These are phyloP conservation scores for Micractinium conductrix DNA, from an alignment of 139 green algal genomes.

Conservation along the genomic window DNA sequence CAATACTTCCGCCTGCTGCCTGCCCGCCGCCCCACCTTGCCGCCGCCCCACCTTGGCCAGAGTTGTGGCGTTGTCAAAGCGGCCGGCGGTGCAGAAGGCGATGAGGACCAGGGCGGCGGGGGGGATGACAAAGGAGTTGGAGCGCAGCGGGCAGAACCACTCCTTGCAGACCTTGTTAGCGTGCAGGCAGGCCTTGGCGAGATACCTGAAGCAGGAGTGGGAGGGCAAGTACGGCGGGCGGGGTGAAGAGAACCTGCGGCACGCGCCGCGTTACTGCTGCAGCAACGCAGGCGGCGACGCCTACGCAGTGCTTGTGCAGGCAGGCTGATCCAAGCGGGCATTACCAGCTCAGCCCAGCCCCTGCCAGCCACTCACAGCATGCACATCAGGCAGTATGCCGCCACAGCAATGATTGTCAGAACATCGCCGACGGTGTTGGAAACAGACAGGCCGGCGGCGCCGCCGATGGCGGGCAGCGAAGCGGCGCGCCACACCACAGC, in stretches of 20 bases:
- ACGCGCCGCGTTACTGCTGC: not conserved
- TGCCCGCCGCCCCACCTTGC: no score
- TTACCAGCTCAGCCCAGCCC: not conserved
- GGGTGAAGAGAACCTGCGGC: not conserved
- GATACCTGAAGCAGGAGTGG: not conserved
- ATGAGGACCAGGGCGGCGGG: slow-evolving; percentile 24
- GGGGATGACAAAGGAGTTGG: slow-evolving; percentile 27
- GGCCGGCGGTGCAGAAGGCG: slow-evolving; percentile 15
- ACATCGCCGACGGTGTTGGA: not conserved
- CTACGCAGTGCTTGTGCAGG: not conserved
- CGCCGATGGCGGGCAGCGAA: not conserved
- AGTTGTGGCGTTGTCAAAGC: slow-evolving; percentile 16
- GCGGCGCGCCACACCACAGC: slow-evolving; percentile 22
- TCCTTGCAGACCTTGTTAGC: slow-evolving; percentile 23
- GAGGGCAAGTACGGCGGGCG: not conserved
- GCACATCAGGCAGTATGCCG: not conserved
- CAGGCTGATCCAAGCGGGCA: not conserved
- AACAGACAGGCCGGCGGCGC: slow-evolving; percentile 1
- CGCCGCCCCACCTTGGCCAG: slow-evolving; percentile 24
- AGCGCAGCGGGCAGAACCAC: slow-evolving; percentile 29
- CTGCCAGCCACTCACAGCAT: not conserved
- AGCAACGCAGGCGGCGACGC: not conserved
- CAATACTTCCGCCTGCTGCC: no score
- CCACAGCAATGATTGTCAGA: slow-evolving; percentile 14
- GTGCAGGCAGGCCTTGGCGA: not conserved